These are phyloP conservation scores for Rhododendron kiyosumense DNA, from an alignment of 148 eudicot species.

Conservation along the genomic window DNA sequence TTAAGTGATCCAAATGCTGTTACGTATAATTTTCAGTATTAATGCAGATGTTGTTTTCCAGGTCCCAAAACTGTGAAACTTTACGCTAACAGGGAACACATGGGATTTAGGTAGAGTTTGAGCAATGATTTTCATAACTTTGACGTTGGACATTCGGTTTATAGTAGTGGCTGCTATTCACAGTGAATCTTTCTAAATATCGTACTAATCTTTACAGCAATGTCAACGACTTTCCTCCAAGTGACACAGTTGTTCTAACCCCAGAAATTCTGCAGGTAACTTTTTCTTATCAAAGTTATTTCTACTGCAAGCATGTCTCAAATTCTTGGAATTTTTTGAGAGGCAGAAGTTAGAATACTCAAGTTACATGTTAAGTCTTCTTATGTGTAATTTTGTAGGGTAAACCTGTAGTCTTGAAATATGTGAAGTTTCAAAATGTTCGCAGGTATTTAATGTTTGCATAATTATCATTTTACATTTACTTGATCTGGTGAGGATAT, in stretches of 20 bases:
- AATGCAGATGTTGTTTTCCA: conserved; percentile 26
- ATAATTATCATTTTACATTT: neutral
- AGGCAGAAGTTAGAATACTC: neutral
- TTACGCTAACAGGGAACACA: conserved; percentile 85
- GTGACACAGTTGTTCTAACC: conserved; percentile 65
- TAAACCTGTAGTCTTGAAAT: conserved; percentile 75
- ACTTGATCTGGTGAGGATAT: neutral
- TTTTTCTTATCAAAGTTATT: neutral
- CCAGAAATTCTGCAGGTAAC: conserved; percentile 66
- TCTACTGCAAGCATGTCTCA: conserved; percentile 13
- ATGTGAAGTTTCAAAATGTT: conserved; percentile 97
- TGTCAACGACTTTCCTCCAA: conserved; percentile 90
- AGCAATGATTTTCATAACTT: neutral
- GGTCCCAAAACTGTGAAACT: conserved; percentile 96
- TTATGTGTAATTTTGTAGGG: conserved; percentile 44
- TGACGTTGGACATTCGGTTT: neutral
- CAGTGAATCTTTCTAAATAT: conserved; percentile 12
- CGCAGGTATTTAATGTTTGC: conserved; percentile 57
- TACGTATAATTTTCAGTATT: neutral
- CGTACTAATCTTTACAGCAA: conserved; percentile 47
- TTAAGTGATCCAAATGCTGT: neutral
- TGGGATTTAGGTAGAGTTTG: conserved; percentile 81
- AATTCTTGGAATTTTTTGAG: neutral
- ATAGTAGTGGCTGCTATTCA: neutral
- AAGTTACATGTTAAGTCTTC: neutral